These are phyloP conservation scores for Leccinum variicolor DNA, from an alignment of 768 basidiomycete genomes.

Conservation along the genomic window DNA sequence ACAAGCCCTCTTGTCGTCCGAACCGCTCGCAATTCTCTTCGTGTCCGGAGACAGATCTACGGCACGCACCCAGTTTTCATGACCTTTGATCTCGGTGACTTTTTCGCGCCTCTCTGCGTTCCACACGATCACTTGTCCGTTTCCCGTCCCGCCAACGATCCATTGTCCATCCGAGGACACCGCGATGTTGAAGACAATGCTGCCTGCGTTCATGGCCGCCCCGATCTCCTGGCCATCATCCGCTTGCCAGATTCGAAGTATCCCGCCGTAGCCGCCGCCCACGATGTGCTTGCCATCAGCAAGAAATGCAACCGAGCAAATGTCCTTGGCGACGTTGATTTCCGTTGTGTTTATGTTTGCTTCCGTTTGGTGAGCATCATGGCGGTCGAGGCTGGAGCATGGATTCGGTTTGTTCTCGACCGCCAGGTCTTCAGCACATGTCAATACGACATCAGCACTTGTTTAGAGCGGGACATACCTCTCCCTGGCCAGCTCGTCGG, in stretches of 20 bases:
- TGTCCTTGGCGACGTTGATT: conserved; percentile 4
- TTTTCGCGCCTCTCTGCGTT: conserved; percentile 2
- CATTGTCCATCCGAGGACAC: conserved; percentile 7
- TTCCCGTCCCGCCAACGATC: conserved; percentile 6
- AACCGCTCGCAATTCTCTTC: conserved; percentile 7
- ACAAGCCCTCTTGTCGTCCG: conserved; percentile 10
- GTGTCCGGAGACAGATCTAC: conserved; percentile 16
- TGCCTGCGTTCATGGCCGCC: conserved; percentile 4
- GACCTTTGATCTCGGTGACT: conserved; percentile 6
- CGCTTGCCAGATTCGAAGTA: conserved; percentile 3
- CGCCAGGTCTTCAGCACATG: not conserved
- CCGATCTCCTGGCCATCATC: conserved; percentile 4
- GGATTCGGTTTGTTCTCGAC: not conserved
- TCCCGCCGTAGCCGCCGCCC: conserved; percentile 7
- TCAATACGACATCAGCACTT: not conserved
- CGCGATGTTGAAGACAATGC: conserved; percentile 3
- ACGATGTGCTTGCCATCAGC: conserved; percentile 5
- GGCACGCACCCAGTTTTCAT: conserved; percentile 10
- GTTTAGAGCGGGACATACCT: not conserved
- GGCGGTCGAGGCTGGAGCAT: not conserved
- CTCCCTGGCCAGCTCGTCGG: not conserved
- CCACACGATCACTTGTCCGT: conserved; percentile 11
- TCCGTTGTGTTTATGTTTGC: not conserved
- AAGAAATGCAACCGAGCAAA: conserved; percentile 10
- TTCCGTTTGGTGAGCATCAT: not conserved